These are phyloP conservation scores for Vachellia pachyceras DNA, from an alignment of 306 rosid species.

Conservation along the genomic window DNA sequence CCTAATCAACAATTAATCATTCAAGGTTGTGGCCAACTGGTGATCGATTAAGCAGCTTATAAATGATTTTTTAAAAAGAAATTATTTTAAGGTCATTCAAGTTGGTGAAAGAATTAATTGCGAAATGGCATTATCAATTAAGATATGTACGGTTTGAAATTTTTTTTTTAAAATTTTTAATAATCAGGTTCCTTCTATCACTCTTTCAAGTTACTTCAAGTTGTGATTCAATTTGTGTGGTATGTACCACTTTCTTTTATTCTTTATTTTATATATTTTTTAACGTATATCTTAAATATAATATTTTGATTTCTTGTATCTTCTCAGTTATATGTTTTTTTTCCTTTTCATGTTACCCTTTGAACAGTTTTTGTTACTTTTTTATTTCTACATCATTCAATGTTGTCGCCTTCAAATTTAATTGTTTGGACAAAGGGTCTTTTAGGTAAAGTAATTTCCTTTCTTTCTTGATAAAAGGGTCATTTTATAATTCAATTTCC, in stretches of 20 bases:
- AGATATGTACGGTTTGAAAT: neutral
- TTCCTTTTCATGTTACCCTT: too few species aligned
- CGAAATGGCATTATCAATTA: neutral
- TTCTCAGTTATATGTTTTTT: too few species aligned
- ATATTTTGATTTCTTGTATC: too few species aligned
- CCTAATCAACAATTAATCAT: slow-evolving; percentile 2
- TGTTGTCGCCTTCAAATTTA: too few species aligned
- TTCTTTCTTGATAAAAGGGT: too few species aligned
- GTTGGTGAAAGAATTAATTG: neutral
- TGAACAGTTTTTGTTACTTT: too few species aligned
- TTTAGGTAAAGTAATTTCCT: neutral
- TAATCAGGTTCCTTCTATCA: neutral
- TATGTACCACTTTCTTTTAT: neutral
- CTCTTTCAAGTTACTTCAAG: neutral
- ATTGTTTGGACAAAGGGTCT: too few species aligned
- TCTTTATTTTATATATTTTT: too few species aligned
- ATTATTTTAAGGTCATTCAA: neutral
- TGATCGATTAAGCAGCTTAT: neutral
- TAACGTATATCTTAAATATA: too few species aligned
- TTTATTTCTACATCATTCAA: too few species aligned
- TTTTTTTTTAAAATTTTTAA: neutral
- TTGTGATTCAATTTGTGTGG: neutral
- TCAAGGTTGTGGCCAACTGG: neutral
- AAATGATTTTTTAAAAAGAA: neutral
- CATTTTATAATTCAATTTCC: too few species aligned